Evolutionary conservation across 1,284 basidiomycete species (phyloP), one percentile per base, ranked within the genome.

Genomic region (Apiotrichum veenhuisii): DNA sequence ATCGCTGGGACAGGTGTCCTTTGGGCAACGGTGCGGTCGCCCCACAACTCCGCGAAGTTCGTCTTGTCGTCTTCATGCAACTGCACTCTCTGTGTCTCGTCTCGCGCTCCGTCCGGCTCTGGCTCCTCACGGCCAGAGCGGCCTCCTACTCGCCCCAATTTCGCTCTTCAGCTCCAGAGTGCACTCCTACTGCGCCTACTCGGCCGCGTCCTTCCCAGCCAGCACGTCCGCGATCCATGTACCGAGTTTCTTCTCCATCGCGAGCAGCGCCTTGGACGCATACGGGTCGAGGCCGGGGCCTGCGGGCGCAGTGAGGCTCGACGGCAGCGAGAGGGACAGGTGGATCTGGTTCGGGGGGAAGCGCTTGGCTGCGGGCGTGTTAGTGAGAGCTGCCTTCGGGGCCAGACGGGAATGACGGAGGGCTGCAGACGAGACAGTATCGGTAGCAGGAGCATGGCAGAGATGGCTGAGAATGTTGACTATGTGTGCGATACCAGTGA

Each of bases 231-330:
- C 58, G 2, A 75, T 52, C 73, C 73, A 75, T 15, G 40, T 51
- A 18, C 62, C 64, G 23, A 75, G 57, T 58, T 66, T 68, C 69
- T 75, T 75, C 67, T 75, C 73, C 71, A 75, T 71, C 14, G 67
- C 58, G 26, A 75, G 48, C 50, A 75, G 38, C 17, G 65, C 61
- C 49, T 70, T 70, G 54, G 66, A 66, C 0, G 70, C 68, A 48
- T 66, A 69, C 1, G 73, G 72, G 62, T 75, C 71, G 17, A 67
- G 45, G 10, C 63, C 64, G 5, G 66, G 64, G n/a, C 71, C 69
- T 5, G 61, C 63, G 18, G 65, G 55, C 4, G 62, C 57, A 11
- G 68, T 70, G 17, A 73, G 60, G n/a, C 60, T 63, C 1, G 62
- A 22, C 11, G 71, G 68, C 2, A 75, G 63, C 15, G 68, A 70